phyloP scores from a whole-genome alignment of 306 rosid genomes.

The Argentina anserina region DNA sequence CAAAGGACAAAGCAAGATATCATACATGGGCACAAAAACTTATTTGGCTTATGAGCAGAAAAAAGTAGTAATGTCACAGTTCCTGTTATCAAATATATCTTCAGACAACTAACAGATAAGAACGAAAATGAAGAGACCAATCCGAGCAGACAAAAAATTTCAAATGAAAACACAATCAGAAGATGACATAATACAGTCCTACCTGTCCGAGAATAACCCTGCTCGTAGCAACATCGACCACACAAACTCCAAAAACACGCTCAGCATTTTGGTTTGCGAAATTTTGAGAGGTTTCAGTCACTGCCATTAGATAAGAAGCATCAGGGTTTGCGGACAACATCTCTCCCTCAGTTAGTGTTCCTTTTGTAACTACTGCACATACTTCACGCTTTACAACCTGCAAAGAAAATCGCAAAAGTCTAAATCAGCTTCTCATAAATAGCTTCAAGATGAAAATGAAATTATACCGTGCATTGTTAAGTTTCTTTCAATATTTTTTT shows the following conservation, averaged over 20 bases:
- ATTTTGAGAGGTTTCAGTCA: conserved; percentile 56
- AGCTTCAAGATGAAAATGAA: conserved; percentile 11
- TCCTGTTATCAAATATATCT: not conserved
- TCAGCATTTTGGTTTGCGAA: conserved; percentile 40
- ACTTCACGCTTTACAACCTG: conserved; percentile 96
- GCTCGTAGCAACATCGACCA: conserved; percentile 77
- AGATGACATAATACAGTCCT: not conserved
- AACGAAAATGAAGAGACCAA: conserved; percentile 2
- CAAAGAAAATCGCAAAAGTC: conserved; percentile 12
- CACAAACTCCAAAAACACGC: conserved; percentile 70
- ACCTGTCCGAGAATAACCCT: conserved; percentile 92
- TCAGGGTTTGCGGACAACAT: conserved; percentile 75
- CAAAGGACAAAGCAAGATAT: conserved; percentile 13
- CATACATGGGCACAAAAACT: not conserved
- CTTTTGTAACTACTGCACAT: conserved; percentile 89
- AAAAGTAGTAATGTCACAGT: not conserved
- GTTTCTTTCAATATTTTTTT: too few relatives aligned
- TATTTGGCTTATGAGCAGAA: not conserved
- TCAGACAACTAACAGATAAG: not conserved
- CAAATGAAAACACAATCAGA: not conserved
- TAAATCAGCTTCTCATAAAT: not conserved
- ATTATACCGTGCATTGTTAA: not conserved
- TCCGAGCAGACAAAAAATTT: not conserved
- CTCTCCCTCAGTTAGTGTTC: conserved; percentile 88
- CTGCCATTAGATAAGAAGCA: conserved; percentile 79